phyloP scores from a whole-genome alignment of 129 eudicot species.

The Mikania micrantha region DNA sequence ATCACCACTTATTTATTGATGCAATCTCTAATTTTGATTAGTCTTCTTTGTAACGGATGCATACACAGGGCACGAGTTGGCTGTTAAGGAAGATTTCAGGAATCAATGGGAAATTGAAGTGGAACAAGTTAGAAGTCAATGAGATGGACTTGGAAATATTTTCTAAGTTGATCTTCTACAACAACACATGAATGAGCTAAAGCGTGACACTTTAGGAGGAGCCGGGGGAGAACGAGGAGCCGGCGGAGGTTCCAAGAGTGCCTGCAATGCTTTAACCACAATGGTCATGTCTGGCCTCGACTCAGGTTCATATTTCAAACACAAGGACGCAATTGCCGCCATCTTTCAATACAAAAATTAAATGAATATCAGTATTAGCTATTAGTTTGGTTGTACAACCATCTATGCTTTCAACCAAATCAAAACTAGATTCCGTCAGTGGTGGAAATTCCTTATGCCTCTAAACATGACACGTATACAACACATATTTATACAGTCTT shows the following conservation, averaged over 20 bases:
- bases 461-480: no score
- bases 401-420: no score
- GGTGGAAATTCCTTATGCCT: no score
- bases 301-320: slow-evolving; percentile 73
- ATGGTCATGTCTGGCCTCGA: slow-evolving; percentile 70
- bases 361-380: background rate
- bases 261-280: slow-evolving; percentile 58
- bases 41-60: background rate
- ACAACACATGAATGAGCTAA: background rate
- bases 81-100: no score
- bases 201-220: slow-evolving; percentile 21
- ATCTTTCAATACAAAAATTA: slow-evolving; percentile 2
- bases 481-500: no score
- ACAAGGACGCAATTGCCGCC: slow-evolving; percentile 73
- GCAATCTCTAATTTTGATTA: no score
- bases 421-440: no score
- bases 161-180: background rate
- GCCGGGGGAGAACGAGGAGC: no score
- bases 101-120: no score
- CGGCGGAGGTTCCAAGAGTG: slow-evolving; percentile 23
- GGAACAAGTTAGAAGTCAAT: no score
- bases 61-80: no score
- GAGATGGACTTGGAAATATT: background rate
- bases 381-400: background rate
- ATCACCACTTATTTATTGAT: no score